These are phyloP conservation scores for Pythium sp. DNA, from an alignment of 352 stramenopile species.

Conservation along the genomic window DNA sequence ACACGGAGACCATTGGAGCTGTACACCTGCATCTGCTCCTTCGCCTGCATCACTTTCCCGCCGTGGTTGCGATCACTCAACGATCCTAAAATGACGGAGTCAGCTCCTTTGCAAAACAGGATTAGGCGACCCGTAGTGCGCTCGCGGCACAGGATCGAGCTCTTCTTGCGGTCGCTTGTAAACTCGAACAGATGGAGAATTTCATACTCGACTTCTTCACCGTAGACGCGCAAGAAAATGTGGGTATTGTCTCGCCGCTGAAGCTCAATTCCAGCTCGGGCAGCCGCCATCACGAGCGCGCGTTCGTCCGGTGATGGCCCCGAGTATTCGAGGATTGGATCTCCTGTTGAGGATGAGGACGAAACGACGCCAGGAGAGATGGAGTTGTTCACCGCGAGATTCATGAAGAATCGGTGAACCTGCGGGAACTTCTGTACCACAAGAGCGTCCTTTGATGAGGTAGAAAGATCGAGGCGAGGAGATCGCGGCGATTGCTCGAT, in stretches of 20 bases:
- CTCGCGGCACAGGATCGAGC: conserved; percentile 49
- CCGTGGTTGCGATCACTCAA: conserved; percentile 31
- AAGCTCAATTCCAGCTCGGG: conserved; percentile 43
- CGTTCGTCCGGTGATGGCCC: conserved; percentile 81
- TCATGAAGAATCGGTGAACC: conserved; percentile 44
- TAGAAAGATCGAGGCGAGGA: neutral
- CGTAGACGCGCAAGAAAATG: conserved; percentile 27
- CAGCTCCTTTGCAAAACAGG: conserved; percentile 84
- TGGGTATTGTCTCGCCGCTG: conserved; percentile 27
- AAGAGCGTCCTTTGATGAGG: neutral
- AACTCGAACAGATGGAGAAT: conserved; percentile 64
- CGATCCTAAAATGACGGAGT: conserved; percentile 76
- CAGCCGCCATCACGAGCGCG: conserved; percentile 55
- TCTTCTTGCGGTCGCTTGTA: conserved; percentile 66
- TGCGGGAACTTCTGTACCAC: conserved; percentile 22
- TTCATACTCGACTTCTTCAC: conserved; percentile 32
- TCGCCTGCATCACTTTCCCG: conserved; percentile 26
- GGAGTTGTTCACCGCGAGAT: conserved; percentile 59
- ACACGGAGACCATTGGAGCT: conserved; percentile 65
- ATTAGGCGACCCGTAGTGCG: conserved; percentile 27
- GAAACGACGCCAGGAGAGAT: conserved; percentile 34
- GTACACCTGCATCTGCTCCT: conserved; percentile 53
- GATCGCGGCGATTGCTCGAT: conserved; percentile 14
- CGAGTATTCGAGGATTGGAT: conserved; percentile 48
- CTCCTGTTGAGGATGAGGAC: neutral